Evolutionary conservation across 139 green algal genomes (phyloP).

Genomic region (Trebouxia sp.): DNA sequence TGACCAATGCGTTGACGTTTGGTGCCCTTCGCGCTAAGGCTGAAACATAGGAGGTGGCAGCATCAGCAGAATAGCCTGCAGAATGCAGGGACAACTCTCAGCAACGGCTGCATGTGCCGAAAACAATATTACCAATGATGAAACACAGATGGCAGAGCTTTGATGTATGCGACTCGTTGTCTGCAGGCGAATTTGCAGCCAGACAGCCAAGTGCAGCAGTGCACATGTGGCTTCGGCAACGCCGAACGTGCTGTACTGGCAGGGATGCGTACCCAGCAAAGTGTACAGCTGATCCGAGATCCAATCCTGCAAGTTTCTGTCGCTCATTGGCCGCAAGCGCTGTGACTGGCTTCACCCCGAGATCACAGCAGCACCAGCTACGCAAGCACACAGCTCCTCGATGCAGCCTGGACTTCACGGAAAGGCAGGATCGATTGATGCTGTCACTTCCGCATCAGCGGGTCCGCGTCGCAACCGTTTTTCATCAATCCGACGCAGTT

Average conservation of each 20-base stretch:
- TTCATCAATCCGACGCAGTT: too few species aligned
- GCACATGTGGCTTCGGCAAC: too few species aligned
- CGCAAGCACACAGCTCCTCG: too few species aligned
- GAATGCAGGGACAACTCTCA: too few species aligned
- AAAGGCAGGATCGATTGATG: too few species aligned
- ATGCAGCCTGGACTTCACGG: too few species aligned
- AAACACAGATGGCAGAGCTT: too few species aligned
- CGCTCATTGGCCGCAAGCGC: neutral
- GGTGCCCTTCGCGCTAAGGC: constrained; percentile 33
- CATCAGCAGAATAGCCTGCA: constrained; percentile 53
- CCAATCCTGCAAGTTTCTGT: constrained; percentile 57
- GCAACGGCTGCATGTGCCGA: too few species aligned
- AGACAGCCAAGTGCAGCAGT: neutral
- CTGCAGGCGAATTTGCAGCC: neutral
- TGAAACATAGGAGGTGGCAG: constrained; percentile 50
- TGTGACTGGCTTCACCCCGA: neutral
- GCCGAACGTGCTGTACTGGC: neutral
- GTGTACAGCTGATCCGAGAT: constrained; percentile 74
- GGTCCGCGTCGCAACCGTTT: too few species aligned
- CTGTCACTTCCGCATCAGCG: too few species aligned
- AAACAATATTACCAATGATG: too few species aligned
- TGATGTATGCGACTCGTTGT: too few species aligned
- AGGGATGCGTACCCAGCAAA: constrained; percentile 60
- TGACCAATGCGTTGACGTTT: neutral
- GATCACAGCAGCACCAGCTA: neutral